Base-by-base conservation (phyloP, 768 basidiomycete species). In the Rickenella mellea region DNA sequence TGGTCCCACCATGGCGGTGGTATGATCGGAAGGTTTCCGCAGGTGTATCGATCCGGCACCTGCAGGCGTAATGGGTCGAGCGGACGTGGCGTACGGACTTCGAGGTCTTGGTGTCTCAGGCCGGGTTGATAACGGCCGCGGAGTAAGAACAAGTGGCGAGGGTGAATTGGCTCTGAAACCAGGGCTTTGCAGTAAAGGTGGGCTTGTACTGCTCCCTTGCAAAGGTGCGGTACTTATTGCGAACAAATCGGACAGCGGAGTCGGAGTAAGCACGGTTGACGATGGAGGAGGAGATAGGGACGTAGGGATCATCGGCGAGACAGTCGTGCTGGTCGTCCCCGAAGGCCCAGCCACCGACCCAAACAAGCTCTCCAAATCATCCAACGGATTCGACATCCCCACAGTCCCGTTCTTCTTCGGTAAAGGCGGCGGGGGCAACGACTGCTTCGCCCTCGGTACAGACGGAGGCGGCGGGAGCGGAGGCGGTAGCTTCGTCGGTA, bases 401-500 rank as follows among this genome's bases (percentile, higher is more conserved):
- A 26, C 22, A 17, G 27, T 20, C 32, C 46, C 12, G 46, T 28
- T 1, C 42, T 35, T 20, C 27, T 29, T 24, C 48, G 21, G 22
- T 36, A 46, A 30, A 24, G 44, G 25, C 44, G 48, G 28, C 44
- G 44, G 28, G 57, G 47, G 36, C n/a, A n/a, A n/a, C 46, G 39
- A 17, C 38, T 32, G 49, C 14, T 54, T 54, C 4, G 53, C 54
- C 3, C 54, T 45, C 11, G 56, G 35, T 2, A 38, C 38, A 8
- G 54, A 54, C 21, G 52, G 48, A 20, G 60, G 63, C 6, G 63
- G 65, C n/a, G 63, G 57, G 32, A 67, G 61, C 6, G 67, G 73
- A 9, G 73, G 68, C 17, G 74, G 73, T 40, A 78, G 55, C 37
- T 59, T 70, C 9, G 53, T 45, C 3, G 71, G 67, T 30, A 70